Conservation (phyloP, 2,329 filamentous ascomycete genomes). For the Eurotiales sp. region DNA sequence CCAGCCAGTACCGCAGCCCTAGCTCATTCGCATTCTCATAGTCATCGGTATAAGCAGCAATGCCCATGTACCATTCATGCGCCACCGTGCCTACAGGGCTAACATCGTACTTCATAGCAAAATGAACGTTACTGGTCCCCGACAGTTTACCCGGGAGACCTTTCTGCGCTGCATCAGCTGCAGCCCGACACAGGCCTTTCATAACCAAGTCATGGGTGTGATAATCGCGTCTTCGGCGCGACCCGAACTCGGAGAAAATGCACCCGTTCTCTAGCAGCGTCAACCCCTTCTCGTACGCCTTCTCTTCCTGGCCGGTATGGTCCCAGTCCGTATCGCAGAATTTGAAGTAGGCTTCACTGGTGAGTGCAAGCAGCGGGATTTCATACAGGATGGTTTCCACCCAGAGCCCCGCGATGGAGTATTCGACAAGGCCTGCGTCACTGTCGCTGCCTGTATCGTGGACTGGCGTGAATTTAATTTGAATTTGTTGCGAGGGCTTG, state of each 20-base stretch:
- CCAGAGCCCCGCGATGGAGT: constrained; percentile 80
- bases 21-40: constrained; percentile 81
- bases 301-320: constrained; percentile 80
- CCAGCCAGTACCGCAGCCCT: constrained; percentile 82
- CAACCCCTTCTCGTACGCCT: constrained; percentile 76
- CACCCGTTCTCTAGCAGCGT: constrained; percentile 77
- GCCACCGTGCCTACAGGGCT: constrained; percentile 84
- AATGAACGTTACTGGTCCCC: constrained; percentile 93
- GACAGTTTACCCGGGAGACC: constrained; percentile 70
- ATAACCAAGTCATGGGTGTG: constrained; percentile 92
- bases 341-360: constrained; percentile 95
- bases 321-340: constrained; percentile 94
- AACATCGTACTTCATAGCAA: constrained; percentile 89
- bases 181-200: constrained; percentile 75
- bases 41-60: constrained; percentile 82
- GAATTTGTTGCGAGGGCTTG: constrained; percentile 74
- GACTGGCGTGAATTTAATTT: constrained; percentile 59
- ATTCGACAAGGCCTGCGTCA: constrained; percentile 69
- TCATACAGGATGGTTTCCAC: constrained; percentile 96
- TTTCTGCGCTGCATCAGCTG: constrained; percentile 62
- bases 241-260: constrained; percentile 90
- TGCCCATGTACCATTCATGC: constrained; percentile 99
- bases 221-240: constrained; percentile 82
- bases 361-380: constrained; percentile 85
- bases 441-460: constrained; percentile 59